phyloP scores from a whole-genome alignment of 805 yeast genomes.

The Diddensiella caesifluorescens region DNA sequence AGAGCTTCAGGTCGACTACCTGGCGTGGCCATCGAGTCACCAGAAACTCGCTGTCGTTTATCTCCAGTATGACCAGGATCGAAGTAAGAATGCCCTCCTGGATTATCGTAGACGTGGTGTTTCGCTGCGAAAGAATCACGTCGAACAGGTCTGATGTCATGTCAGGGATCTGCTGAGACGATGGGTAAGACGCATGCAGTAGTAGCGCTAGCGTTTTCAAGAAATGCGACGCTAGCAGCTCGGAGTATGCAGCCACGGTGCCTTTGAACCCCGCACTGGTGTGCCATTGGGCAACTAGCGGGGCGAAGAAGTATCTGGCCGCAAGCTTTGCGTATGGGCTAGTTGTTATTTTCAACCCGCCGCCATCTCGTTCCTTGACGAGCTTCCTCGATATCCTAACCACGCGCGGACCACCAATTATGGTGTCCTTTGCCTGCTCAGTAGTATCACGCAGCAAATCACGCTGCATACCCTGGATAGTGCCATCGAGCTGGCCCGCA shows the following conservation, averaged over 20 bases:
- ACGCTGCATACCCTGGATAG: conserved; percentile 22
- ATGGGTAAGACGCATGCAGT: conserved; percentile 54
- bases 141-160: conserved; percentile 52
- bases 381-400: conserved; percentile 28
- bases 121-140: conserved; percentile 19
- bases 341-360: conserved; percentile 1
- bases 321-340: conserved; percentile 41
- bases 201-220: conserved; percentile 54
- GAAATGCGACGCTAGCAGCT: conserved; percentile 52
- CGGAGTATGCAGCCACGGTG: conserved; percentile 47
- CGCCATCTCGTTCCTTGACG: conserved; percentile 13
- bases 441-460: conserved; percentile 21
- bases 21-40: conserved; percentile 26
- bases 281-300: conserved; percentile 48
- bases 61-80: conserved; percentile 30
- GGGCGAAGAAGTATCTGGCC: conserved; percentile 45
- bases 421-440: conserved; percentile 22
- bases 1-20: conserved; percentile 28
- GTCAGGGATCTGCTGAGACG: conserved; percentile 44
- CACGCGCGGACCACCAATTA: conserved; percentile 26
- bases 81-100: conserved; percentile 32
- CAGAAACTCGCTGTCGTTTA: conserved; percentile 26
- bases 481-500: conserved; percentile 9
- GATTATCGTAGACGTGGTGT: conserved; percentile 18
- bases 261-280: conserved; percentile 38